phyloP scores from a whole-genome alignment of 768 basidiomycete genomes.

The Suillus cothurnatus region DNA sequence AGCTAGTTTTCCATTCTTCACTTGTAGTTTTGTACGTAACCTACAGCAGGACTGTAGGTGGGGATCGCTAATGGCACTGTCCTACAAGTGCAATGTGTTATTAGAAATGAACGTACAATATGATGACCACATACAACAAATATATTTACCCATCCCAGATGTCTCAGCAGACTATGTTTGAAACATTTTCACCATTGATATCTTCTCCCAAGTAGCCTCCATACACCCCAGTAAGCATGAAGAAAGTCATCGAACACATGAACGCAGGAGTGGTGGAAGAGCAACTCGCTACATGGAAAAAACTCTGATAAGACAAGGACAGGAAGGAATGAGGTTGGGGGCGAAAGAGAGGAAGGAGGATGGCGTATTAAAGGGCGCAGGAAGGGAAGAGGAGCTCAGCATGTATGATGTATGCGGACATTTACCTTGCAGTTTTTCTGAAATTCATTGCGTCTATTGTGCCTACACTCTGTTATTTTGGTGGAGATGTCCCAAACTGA shows the following conservation, averaged over 20 bases:
- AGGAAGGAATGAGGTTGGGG: slow-evolving; percentile 81
- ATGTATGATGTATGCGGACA: slow-evolving; percentile 94
- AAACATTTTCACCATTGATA: slow-evolving; percentile 98
- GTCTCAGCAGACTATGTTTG: slow-evolving; percentile 95
- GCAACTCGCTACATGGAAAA: slow-evolving; percentile 73
- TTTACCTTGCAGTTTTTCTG: slow-evolving; percentile 96
- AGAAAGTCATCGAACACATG: slow-evolving; percentile 99
- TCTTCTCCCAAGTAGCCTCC: slow-evolving; percentile 91
- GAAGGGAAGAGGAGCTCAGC: slow-evolving; percentile 71
- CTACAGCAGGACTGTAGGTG: too few species aligned
- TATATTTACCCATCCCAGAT: slow-evolving; percentile 94
- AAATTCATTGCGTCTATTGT: slow-evolving; percentile 99
- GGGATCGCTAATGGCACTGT: slow-evolving; percentile 63
- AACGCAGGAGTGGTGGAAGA: slow-evolving; percentile 84
- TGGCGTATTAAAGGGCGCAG: slow-evolving; percentile 31
- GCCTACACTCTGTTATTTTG: slow-evolving; percentile 36
- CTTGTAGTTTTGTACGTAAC: background rate
- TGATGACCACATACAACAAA: slow-evolving; percentile 95
- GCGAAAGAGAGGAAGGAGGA: slow-evolving; percentile 65
- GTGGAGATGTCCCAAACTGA: background rate
- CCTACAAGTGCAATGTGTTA: slow-evolving; percentile 61
- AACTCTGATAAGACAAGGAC: slow-evolving; percentile 42
- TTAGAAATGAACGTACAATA: slow-evolving; percentile 83
- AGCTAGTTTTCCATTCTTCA: background rate
- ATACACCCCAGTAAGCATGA: slow-evolving; percentile 99